phyloP scores from a whole-genome alignment of 2,329 filamentous ascomycete species.

The Anisogramma anomala region DNA sequence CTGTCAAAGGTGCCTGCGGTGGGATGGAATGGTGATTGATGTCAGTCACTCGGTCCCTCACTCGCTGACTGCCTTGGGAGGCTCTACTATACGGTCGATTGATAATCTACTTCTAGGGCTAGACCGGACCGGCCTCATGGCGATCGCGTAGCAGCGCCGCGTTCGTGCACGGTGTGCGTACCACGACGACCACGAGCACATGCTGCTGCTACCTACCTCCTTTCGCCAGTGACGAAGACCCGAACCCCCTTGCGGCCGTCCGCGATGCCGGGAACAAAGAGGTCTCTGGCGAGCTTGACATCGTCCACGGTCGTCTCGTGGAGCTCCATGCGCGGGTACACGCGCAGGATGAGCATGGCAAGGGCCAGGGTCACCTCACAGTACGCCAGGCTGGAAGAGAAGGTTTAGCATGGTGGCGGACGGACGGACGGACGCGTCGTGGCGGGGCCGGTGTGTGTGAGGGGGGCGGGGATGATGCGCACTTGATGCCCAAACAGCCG shows the following conservation, averaged over 20 bases:
- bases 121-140: no score
- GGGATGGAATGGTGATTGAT: no score
- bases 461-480: slow-evolving; percentile 4
- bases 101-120: no score
- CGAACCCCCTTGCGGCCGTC: background rate
- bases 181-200: no score
- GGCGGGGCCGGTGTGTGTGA: background rate
- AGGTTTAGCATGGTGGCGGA: background rate
- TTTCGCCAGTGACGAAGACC: background rate
- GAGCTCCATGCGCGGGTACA: background rate
- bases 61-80: no score
- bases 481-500: slow-evolving; percentile 19
- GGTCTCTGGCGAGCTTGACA: background rate
- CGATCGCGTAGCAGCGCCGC: no score
- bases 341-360: background rate
- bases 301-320: slow-evolving; percentile 2
- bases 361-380: background rate
- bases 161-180: no score
- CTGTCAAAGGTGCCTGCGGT: no score
- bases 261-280: background rate
- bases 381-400: background rate
- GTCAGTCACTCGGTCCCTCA: no score
- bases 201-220: no score
- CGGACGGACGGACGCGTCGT: background rate
- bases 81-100: no score